Evolutionary conservation across 2,329 filamentous ascomycete genomes (phyloP), one percentile per base, ranked within the genome.

Genomic region (Phyllosticta capitalensis): DNA sequence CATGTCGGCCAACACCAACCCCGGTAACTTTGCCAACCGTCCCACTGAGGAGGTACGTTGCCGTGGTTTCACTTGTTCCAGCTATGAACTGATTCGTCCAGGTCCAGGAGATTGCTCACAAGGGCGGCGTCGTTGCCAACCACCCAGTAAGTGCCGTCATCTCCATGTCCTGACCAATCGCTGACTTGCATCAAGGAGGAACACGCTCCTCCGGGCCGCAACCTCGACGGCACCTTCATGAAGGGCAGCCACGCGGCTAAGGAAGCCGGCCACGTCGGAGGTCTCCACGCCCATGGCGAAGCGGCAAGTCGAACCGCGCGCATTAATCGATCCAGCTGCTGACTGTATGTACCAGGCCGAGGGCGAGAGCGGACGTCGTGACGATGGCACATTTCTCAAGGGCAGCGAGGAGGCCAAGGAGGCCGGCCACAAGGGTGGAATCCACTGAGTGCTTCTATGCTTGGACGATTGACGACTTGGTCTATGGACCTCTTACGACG

Each of bases 1-100:
- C 54, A 74, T 74, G 72, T 68, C 72, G 45, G 70, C 69, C 61
- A 70, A 72, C 63, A 65, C 64, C 64, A 80, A 80, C 70, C 77
- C 78, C 33, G 74, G 71, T 60, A 81, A 81, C 72, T 80, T 81
- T 63, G 78, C 78, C 71, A 81, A 81, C 70, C 75, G 76, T 48
- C 72, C 78, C 61, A 77, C 75, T 56, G 77, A 79, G 50, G 75
- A 81, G 63, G 58, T 60, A 48, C 3, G 58, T 21, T 7, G 9
- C 24, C n/a, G 14, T 51, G 21, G 3, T 19, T 6, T 45, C 28
- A 2, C 48, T 9, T 9, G 12, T 26, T 9, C 6, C 6, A 6
- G 9, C 50, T 22, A 22, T 1, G n/a, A 21, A 38, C 54, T 60
- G 22, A 56, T 10, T 21, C 33, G 7, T 5, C 12, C 53, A 60